Evolutionary conservation across 331 rosid species (phyloP).

Genomic region (Pyracantha coccinea): DNA sequence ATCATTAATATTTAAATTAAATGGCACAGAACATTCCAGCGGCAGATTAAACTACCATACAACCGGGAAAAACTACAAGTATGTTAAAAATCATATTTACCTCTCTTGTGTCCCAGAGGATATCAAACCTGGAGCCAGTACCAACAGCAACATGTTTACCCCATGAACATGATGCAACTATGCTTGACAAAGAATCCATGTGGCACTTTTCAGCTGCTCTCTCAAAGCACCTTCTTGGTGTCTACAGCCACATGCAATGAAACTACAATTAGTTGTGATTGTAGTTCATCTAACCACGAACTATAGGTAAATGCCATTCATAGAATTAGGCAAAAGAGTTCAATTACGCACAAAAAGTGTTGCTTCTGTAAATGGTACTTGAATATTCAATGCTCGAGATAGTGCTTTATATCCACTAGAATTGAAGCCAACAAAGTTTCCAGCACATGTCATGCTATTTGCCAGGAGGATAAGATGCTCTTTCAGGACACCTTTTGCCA

Average conservation of each 20-base stretch:
- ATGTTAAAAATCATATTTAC: constrained; percentile 24
- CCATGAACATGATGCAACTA: constrained; percentile 97
- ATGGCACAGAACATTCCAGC: neutral
- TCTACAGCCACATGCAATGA: constrained; percentile 36
- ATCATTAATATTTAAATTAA: neutral
- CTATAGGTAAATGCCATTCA: neutral
- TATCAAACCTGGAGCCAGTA: constrained; percentile 82
- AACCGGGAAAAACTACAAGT: neutral
- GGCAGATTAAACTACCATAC: constrained; percentile 6
- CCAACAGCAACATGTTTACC: constrained; percentile 90
- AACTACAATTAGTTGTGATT: constrained; percentile 1
- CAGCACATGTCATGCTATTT: constrained; percentile 88
- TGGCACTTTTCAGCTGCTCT: constrained; percentile 88
- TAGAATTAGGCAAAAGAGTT: neutral
- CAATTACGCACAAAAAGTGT: constrained; percentile 66
- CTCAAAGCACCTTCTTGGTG: constrained; percentile 87
- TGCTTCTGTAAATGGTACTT: constrained; percentile 97
- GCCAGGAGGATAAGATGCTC: constrained; percentile 91
- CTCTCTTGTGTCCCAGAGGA: constrained; percentile 72
- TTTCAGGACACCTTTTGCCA: constrained; percentile 89
- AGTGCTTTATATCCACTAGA: constrained; percentile 85
- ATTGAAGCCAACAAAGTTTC: constrained; percentile 81
- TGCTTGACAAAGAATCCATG: constrained; percentile 63
- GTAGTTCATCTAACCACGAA: neutral
- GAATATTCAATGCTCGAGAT: constrained; percentile 55